phyloP scores from a whole-genome alignment of 768 basidiomycete species.

The Auriculariales sp. region DNA sequence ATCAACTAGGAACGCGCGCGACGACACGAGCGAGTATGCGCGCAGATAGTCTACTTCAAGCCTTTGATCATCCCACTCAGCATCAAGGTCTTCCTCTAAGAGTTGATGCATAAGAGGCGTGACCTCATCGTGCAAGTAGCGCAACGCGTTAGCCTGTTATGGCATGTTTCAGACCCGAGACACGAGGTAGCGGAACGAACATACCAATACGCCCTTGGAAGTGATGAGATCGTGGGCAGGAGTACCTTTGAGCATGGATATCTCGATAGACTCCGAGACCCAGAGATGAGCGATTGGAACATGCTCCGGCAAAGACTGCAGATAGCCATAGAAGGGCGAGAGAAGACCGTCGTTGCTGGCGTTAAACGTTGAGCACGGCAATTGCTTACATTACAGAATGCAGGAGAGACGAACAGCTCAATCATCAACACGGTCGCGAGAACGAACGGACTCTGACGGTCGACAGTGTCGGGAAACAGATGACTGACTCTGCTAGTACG shows the following conservation, averaged over 20 bases:
- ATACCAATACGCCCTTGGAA: background rate
- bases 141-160: background rate
- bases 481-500: no score
- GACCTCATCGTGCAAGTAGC: background rate
- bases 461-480: no score
- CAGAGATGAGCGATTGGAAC: background rate
- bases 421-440: no score
- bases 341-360: background rate
- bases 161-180: background rate
- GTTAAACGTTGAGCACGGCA: no score
- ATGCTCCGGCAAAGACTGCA: background rate
- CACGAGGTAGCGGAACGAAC: background rate
- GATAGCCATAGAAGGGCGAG: background rate
- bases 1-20: slow-evolving; percentile 74
- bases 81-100: background rate
- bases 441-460: no score
- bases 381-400: no score
- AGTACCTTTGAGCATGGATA: background rate
- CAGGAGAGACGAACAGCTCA: no score
- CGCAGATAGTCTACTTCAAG: slow-evolving; percentile 30
- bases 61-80: no score
- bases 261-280: background rate
- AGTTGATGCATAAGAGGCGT: background rate
- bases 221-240: background rate
- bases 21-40: slow-evolving; percentile 57